Evolutionary conservation across 1,284 basidiomycete genomes (phyloP), one percentile per base, ranked within the genome.

Genomic region (Pholiota adiposa): DNA sequence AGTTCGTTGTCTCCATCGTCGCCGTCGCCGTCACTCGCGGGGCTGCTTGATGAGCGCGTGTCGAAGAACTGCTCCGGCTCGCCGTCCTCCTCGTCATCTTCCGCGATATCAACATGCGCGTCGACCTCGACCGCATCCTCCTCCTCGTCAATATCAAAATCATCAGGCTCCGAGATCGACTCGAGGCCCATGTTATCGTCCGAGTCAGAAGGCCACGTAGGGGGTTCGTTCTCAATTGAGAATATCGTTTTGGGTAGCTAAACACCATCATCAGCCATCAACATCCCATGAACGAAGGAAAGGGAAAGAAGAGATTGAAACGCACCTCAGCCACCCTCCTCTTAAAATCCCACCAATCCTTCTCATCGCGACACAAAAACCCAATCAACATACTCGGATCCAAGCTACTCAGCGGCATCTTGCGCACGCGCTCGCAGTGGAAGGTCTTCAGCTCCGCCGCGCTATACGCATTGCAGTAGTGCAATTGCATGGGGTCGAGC

Each of bases 331-430:
- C 79, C 56, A 93, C 86, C 60, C 94, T 82, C 53, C 76, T 78
- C 64, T 88, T 83, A 61, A 98, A 86, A 74, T 97, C 94, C 14
- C 81, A 75, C 89, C 95, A 97, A 56, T 97, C 94, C 19, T 74
- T 79, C 73, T 95, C 90, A 70, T 92, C 86, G 65, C 85, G 85
- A 70, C 92, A 90, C 65, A 98, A 72, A 73, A 99, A 98, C 14
- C 96, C 96, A 56, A 98, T 81, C 8, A 99, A 79, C 97, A 99
- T 98, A 69, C 94, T 97, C 11, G 97, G 97, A 72, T 98, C 97
- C 54, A 99, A 76, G n/a, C 89, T 89, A 38, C 87, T 86, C 49
- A 98, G 76, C 0, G 92, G 90, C 93, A 98, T 96, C 83, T 96
- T 96, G 70, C 94, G 83, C 44, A 98, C 90, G 19, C 90, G 87